phyloP scores from a whole-genome alignment of 805 yeast genomes.

The Nakazawaea siamensis region DNA sequence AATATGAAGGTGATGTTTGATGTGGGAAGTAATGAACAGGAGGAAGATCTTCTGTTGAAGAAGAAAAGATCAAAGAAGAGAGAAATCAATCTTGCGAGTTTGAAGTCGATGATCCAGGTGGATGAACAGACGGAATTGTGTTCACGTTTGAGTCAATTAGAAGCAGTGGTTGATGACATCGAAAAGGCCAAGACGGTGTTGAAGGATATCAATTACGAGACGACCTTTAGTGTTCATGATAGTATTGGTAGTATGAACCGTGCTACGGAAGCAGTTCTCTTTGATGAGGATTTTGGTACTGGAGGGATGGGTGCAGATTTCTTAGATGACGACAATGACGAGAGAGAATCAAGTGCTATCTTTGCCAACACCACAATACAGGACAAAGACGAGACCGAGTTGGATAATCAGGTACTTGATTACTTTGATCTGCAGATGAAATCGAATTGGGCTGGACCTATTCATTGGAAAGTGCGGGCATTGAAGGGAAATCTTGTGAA shows the following conservation, averaged over 20 bases:
- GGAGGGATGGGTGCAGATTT: constrained; percentile 13
- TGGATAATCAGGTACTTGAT: constrained; percentile 60
- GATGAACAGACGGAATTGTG: constrained; percentile 36
- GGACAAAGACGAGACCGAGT: constrained; percentile 13
- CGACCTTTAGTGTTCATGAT: constrained; percentile 8
- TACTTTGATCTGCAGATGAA: constrained; percentile 67
- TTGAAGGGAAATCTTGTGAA: constrained; percentile 22
- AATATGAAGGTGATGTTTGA: constrained; percentile 58
- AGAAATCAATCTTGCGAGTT: constrained; percentile 3
- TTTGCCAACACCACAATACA: constrained; percentile 6
- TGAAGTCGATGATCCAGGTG: constrained; percentile 12
- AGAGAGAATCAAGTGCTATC: constrained; percentile 10
- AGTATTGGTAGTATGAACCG: constrained; percentile 9
- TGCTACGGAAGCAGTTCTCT: constrained; percentile 4
- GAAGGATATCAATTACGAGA: constrained; percentile 29
- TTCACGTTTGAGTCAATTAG: constrained; percentile 54
- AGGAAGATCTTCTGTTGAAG: constrained; percentile 8
- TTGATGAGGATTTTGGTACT: constrained; percentile 12
- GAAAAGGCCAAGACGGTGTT: constrained; percentile 40
- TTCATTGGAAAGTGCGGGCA: constrained; percentile 75
- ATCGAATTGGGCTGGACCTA: constrained; percentile 78
- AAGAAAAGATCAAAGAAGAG: constrained; percentile 10
- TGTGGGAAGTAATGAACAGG: constrained; percentile 22
- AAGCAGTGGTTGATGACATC: constrained; percentile 47
- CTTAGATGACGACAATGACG: constrained; percentile 15